Base-by-base conservation (phyloP, 768 basidiomycete species). In the Termitomyces bulborhizus region DNA sequence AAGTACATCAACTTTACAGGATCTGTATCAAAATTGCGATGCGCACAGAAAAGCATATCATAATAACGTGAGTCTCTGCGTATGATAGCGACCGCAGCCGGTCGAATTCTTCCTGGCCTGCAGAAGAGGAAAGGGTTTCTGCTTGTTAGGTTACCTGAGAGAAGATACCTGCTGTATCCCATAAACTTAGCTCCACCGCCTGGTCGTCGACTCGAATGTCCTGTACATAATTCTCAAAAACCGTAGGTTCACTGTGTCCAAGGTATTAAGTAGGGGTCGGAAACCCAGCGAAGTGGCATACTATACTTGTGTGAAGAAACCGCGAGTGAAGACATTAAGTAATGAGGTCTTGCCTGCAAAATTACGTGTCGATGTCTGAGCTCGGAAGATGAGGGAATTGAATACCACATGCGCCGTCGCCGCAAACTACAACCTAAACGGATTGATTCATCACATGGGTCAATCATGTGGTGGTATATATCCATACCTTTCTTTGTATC, bases 201-300 rank as follows among this genome's bases (percentile, higher is more conserved):
- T 92, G 87, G 34, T 92, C 93, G 60, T 98, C 94, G 27, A 96
- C 83, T 61, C 79, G 78, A 53, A 95, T 75, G 60, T 94, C 90
- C 67, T 95, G 90, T 11, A 96, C 93, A 64, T 96, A 94, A 73
- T 98, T 98, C 71, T 98, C 96, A 62, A 98, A 98, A 4, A 98
- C 95, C 26, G 92, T 94, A 6, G 89, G 92, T 73, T 94, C 90
- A 62, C 91, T 93, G 65, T 39, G 47, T 5, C 18, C 27, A 26
- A 41, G 21, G 41, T 12, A 54, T 43, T 39, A 57, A 63, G 34
- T 47, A 13, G 39, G 54, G 8, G 41, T 36, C 21, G 12, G 55
- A 32, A 31, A 47, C 36, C 42, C 45, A 18, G 13, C n/a, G 16
- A 7, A 46, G 57, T 44, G 13, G 75, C 88, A 69, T 69, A 92